Evolutionary conservation across 2,329 filamentous ascomycete species (phyloP).

Genomic region (Alternaria viburni): DNA sequence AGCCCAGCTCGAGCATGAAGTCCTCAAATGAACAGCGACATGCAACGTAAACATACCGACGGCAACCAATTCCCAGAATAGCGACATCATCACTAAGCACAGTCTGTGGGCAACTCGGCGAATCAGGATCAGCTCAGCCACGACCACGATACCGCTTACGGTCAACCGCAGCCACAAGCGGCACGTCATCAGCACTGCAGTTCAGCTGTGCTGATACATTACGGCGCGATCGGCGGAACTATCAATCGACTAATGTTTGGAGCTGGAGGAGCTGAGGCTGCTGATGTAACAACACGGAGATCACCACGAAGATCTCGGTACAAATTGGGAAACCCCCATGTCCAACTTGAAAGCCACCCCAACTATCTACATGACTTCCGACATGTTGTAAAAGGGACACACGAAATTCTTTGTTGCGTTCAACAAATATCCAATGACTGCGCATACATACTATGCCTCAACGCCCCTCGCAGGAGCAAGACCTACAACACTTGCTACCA

Average conservation of each 20-base stretch:
- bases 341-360: background rate
- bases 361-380: background rate
- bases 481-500: background rate
- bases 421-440: background rate
- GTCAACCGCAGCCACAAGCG: constrained; percentile 17
- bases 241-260: constrained; percentile 5
- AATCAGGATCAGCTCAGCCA: constrained; percentile 18
- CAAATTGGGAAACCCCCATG: background rate
- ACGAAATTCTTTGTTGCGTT: background rate
- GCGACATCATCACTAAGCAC: background rate
- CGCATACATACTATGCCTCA: background rate
- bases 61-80: background rate
- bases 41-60: background rate
- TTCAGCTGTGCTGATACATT: background rate
- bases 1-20: background rate
- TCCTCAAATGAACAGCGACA: background rate
- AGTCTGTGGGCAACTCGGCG: background rate
- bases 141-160: constrained; percentile 11
- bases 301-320: background rate
- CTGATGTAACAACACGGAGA: background rate
- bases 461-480: background rate
- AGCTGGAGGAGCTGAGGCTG: background rate
- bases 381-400: background rate
- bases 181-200: constrained; percentile 22
- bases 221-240: background rate